These are phyloP conservation scores for Daldinia grandis DNA, from an alignment of 495 filamentous ascomycete species.

Conservation along the genomic window DNA sequence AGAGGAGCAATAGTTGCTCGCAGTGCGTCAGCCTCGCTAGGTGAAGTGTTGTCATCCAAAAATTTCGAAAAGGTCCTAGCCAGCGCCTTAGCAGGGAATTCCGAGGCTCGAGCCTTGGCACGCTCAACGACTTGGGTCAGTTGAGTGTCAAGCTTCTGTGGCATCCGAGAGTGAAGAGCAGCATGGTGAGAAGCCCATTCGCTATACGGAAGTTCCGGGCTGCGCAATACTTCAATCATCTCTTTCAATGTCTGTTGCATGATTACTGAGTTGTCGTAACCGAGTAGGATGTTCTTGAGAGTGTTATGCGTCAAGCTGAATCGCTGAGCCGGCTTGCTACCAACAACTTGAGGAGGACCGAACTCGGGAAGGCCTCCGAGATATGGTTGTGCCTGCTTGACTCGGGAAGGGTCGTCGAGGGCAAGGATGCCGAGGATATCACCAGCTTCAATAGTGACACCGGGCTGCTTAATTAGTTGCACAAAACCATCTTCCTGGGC, in stretches of 20 bases:
- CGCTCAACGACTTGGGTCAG: constrained; percentile 87
- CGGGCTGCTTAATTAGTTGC: constrained; percentile 98
- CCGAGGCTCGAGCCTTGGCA: constrained; percentile 74
- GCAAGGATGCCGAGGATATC: constrained; percentile 98
- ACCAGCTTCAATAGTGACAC: constrained; percentile 95
- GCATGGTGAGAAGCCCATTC: constrained; percentile 96
- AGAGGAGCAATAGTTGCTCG: constrained; percentile 80
- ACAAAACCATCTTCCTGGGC: constrained; percentile 97
- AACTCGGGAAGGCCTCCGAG: constrained; percentile 88
- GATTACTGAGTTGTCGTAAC: constrained; percentile 97
- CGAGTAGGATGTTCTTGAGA: constrained; percentile 87
- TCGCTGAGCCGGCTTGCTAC: constrained; percentile 90
- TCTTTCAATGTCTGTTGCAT: constrained; percentile 90
- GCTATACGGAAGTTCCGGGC: constrained; percentile 91
- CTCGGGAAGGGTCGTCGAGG: constrained; percentile 92
- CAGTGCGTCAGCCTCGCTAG: constrained; percentile 69
- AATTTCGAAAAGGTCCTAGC: constrained; percentile 85
- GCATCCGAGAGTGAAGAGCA: constrained; percentile 95
- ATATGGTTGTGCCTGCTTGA: constrained; percentile 98
- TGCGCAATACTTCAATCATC: constrained; percentile 86
- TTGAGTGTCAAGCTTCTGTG: constrained; percentile 83
- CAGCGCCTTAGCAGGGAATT: constrained; percentile 93
- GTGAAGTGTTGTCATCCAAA: constrained; percentile 82
- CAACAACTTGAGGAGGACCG: constrained; percentile 83
- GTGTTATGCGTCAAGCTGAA: constrained; percentile 80